Base-by-base conservation (phyloP, 768 basidiomycete species). In the Phanerochaete carnosa region DNA sequence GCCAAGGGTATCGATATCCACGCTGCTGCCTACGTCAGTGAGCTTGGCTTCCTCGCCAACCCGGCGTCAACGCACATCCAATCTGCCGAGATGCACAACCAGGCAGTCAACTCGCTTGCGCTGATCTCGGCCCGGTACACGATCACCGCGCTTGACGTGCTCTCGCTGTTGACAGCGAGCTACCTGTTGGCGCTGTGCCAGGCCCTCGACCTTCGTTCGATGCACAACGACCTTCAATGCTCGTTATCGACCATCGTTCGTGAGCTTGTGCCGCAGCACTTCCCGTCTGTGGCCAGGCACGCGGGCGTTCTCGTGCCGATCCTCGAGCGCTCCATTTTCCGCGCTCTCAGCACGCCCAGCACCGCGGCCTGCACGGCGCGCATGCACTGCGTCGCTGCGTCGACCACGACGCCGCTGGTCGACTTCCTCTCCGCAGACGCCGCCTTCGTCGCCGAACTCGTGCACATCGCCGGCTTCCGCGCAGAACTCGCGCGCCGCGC, bases 41-140 rank as follows among this genome's bases (percentile, higher is more conserved):
- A n/a, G n/a, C n/a, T n/a, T n/a, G n/a, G n/a, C n/a, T n/a, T n/a
- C n/a, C n/a, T n/a, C n/a, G n/a, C n/a, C n/a, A n/a, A n/a, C n/a
- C n/a, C n/a, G n/a, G n/a, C n/a, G n/a, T n/a, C n/a, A n/a, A n/a
- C n/a, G n/a, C n/a, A n/a, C n/a, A n/a, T n/a, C n/a, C n/a, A n/a
- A n/a, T n/a, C n/a, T n/a, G 92, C 92, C 1, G 92, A 95, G 75
- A 92, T 94, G 89, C 90, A 93, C 69, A 95, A 95, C 66, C 93
- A 95, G 72, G 89, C 93, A 46, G 83, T 95, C 72, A 95, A 95
- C 72, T 94, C 92, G 4, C 79, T 95, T 57, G 93, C 93, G 0
- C 76, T 95, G 64, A 86, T 94, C 57, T 93, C 92, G 19, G 91
- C 85, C 23, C 86, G 93, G 37, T 88, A 88, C 28, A 93, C 93